Evolutionary conservation across 345 rosid genomes (phyloP).

Genomic region (Acer negundo): DNA sequence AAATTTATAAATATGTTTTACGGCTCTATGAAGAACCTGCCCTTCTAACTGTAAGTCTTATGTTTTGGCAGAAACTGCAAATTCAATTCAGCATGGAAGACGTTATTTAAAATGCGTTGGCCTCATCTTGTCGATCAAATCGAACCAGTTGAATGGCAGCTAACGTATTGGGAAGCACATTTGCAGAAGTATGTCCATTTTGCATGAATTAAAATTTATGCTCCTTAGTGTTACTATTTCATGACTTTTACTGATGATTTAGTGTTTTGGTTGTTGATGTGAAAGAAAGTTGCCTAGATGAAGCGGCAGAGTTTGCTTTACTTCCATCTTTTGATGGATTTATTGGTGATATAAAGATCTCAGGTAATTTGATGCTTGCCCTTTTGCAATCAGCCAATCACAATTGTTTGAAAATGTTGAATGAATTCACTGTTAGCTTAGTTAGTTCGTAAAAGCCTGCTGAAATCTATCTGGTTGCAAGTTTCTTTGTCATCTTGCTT

Average conservation of each 20-base stretch:
- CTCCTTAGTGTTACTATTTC: conserved; percentile 5
- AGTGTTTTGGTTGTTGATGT: conserved; percentile 18
- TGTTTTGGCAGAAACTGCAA: conserved; percentile 44
- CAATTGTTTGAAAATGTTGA: neutral
- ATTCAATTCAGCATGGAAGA: conserved; percentile 60
- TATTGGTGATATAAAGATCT: conserved; percentile 50
- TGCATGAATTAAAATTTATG: conserved; percentile 16
- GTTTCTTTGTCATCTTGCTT: conserved; percentile 5
- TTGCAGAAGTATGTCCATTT: conserved; percentile 55
- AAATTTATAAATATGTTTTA: neutral
- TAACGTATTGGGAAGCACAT: conserved; percentile 81
- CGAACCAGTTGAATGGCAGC: conserved; percentile 65
- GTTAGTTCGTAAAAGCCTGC: neutral
- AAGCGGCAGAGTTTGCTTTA: conserved; percentile 69
- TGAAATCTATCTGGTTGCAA: neutral
- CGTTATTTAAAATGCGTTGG: conserved; percentile 70
- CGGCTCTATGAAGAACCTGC: neutral
- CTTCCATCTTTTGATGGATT: conserved; percentile 66
- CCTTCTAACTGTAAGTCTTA: conserved; percentile 4
- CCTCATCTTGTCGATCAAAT: conserved; percentile 34
- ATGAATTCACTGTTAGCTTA: neutral
- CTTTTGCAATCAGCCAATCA: neutral
- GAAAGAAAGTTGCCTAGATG: conserved; percentile 81
- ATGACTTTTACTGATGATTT: neutral
- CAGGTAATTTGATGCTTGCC: conserved; percentile 46